A percentile compares a stretch with the other conserved stretches of the same genome.
phyloP scores from a whole-genome alignment of 345 rosid species.

The Geranium brycei region DNA sequence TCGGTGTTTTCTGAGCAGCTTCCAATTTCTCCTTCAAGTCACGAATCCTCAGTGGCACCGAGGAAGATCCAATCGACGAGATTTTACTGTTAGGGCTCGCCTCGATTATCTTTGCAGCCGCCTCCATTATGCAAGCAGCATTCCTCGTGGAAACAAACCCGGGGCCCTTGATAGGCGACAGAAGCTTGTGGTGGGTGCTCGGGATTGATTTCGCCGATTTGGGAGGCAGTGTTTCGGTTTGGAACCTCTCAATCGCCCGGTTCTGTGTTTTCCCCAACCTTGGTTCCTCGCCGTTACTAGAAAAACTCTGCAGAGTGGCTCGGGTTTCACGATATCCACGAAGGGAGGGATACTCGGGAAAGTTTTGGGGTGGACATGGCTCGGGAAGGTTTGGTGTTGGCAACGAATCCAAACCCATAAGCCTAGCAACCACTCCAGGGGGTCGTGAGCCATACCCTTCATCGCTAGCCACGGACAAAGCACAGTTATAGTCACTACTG shows the following conservation, averaged over 20 bases:
- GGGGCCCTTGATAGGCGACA: conserved; percentile 67
- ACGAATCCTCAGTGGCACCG: conserved; percentile 60
- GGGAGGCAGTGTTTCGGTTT: conserved; percentile 63
- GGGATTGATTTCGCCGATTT: conserved; percentile 56
- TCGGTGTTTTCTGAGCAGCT: conserved; percentile 36
- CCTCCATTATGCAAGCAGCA: conserved; percentile 58
- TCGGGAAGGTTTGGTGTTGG: conserved; percentile 40
- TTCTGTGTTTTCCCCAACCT: conserved; percentile 27
- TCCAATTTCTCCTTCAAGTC: conserved; percentile 73
- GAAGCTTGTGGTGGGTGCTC: conserved; percentile 44
- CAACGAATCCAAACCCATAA: conserved; percentile 89
- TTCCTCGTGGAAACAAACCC: conserved; percentile 39
- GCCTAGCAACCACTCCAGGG: conserved; percentile 87
- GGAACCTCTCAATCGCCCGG: conserved; percentile 61
- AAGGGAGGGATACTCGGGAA: conserved; percentile 18
- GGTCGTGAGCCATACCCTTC: conserved; percentile 49
- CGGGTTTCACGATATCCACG: conserved; percentile 17
- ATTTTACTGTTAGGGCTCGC: conserved; percentile 44
- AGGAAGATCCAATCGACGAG: conserved; percentile 31
- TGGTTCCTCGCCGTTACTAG: conserved; percentile 24
- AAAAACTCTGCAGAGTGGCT: conserved; percentile 16
- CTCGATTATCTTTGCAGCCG: conserved; percentile 70
- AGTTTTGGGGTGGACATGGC: conserved; percentile 21
- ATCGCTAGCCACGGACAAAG: conserved; percentile 59
- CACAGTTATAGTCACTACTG: conserved; percentile 40